Base-by-base conservation (phyloP, 2,329 filamentous ascomycete species). In the Colletotrichum euphorbiae region DNA sequence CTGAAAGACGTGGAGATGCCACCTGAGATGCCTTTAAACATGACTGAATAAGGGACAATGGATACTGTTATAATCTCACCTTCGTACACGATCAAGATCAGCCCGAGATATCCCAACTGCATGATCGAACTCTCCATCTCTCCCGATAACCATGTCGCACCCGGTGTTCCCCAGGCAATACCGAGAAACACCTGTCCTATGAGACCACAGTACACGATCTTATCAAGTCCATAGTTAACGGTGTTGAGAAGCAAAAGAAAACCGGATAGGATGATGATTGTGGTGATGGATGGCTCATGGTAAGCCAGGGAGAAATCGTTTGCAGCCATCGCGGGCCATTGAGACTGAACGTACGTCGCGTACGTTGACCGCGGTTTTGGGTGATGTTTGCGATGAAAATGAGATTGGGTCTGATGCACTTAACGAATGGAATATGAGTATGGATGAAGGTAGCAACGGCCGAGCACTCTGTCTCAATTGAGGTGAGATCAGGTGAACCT, bases 1-100 rank as follows among this genome's bases (percentile, higher is more conserved):
- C 77, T 75, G 36, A 88, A 80, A 0, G 83, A 82, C 0, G 86
- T 89, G 3, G 83, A 84, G 0, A 92, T 78, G 2, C 89, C 90
- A 28, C 89, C 88, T 85, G 69, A 19, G 7, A 36, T 0, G 0
- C 1, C 4, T 4, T 19, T 4, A 13, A 40, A 43, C 2, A 58
- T 21, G 7, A 1, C 31, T 13, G 24, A 17, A 3, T 13, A 1
- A 48, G 36, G 6, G 36, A 15, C 12, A 33, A 31, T 8, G 4
- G 2, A 11, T 38, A 7, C 4, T 9, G 17, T 5, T 0, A 1
- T 0, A 9, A 17, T 9, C 40, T 31, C 6, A 84, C 89, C 90
- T 81, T 93, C 89, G 74, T 88, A 93, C 0, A 94, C 90, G 1
- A 94, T 78, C 28, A 93, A 78, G 6, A 94, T 84, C n/a, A 94